A percentile compares a stretch with the other conserved stretches of the same genome.
Evolutionary conservation across 805 yeast species (phyloP).

Genomic region (Pichia heedii): DNA sequence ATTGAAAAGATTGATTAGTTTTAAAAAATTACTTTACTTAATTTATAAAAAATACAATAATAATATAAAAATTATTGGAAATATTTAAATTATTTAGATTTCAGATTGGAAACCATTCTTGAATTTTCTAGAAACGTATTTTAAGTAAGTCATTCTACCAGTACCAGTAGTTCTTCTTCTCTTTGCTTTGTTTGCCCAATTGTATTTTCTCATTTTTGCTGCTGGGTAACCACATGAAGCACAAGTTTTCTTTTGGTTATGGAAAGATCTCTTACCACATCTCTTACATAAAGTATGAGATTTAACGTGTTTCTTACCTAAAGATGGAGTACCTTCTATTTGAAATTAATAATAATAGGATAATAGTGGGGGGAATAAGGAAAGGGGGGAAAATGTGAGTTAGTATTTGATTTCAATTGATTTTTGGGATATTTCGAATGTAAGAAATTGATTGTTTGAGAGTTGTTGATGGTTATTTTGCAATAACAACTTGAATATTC

Average conservation of each 20-base stretch:
- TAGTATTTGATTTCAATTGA: conserved; percentile 4
- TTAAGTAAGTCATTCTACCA: conserved; percentile 98
- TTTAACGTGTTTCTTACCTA: conserved; percentile 99
- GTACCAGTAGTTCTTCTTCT: conserved; percentile 99
- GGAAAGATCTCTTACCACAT: conserved; percentile 99
- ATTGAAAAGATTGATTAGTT: background rate
- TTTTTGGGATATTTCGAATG: background rate
- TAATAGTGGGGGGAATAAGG: background rate
- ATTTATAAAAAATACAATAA: conserved; percentile 5
- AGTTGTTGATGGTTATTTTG: too few relatives aligned
- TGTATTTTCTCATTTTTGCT: conserved; percentile 96
- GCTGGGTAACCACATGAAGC: conserved; percentile 99
- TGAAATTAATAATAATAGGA: background rate
- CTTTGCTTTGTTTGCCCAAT: conserved; percentile 99
- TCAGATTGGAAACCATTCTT: conserved; percentile 95
- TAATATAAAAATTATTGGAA: background rate
- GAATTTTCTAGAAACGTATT: conserved; percentile 95
- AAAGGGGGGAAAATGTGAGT: background rate
- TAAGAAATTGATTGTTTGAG: background rate
- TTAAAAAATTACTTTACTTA: background rate
- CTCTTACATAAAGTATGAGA: conserved; percentile 98
- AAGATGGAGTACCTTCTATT: conserved; percentile 98
- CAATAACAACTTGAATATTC: too few relatives aligned
- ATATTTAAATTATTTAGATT: conserved; percentile 7
- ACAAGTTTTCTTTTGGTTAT: conserved; percentile 98